Conservation (phyloP, 805 yeast genomes). For the Suhomyces vadensis region DNA sequence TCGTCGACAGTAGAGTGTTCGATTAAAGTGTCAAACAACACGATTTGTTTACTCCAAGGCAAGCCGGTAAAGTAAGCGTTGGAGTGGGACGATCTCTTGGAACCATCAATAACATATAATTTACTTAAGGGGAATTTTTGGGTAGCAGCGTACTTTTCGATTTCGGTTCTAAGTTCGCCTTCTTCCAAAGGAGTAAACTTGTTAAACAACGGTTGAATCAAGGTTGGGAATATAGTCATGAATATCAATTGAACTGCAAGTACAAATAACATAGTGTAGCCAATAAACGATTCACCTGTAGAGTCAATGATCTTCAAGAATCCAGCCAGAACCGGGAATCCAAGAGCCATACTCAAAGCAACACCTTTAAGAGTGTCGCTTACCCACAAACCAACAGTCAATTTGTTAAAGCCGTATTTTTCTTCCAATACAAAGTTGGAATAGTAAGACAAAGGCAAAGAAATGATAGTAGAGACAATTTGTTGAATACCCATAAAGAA, state of each 20-base stretch:
- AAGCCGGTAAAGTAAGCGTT: constrained; percentile 95
- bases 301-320: constrained; percentile 79
- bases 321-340: constrained; percentile 71
- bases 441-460: constrained; percentile 73
- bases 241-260: constrained; percentile 70
- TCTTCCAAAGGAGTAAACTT: constrained; percentile 86
- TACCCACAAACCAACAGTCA: constrained; percentile 70
- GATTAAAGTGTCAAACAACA: constrained; percentile 87
- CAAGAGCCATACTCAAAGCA: constrained; percentile 55
- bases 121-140: constrained; percentile 85
- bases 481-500: constrained; percentile 55
- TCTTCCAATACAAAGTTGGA: constrained; percentile 88
- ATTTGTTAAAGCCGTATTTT: constrained; percentile 89
- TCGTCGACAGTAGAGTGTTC: constrained; percentile 74
- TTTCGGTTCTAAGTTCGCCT: constrained; percentile 80
- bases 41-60: constrained; percentile 97
- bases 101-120: constrained; percentile 92
- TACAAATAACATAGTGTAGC: constrained; percentile 73
- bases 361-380: constrained; percentile 67
- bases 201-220: constrained; percentile 91
- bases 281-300: constrained; percentile 79
- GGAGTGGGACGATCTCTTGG: constrained; percentile 93
- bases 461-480: constrained; percentile 52
- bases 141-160: constrained; percentile 73
- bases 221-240: constrained; percentile 76